phyloP scores from a whole-genome alignment of 148 eudicot genomes.

The Vaccinium vitisidaea region DNA sequence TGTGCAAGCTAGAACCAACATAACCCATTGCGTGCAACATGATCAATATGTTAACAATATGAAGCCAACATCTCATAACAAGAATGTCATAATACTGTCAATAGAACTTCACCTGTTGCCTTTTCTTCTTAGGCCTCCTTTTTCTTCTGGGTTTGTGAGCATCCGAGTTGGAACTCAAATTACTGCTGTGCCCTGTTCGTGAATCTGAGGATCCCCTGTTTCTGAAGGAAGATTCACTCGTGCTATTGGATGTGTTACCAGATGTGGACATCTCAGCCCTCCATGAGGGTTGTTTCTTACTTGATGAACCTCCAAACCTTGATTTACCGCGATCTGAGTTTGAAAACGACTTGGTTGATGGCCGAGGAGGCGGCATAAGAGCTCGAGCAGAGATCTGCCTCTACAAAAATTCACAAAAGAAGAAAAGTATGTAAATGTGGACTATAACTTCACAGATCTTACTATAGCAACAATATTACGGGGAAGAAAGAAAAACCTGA shows the following conservation, averaged over 20 bases:
- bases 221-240: slow-evolving; percentile 35
- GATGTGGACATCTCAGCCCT: slow-evolving; percentile 44
- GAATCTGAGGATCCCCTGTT: slow-evolving; percentile 48
- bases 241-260: slow-evolving; percentile 43
- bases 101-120: slow-evolving; percentile 37
- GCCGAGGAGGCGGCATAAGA: slow-evolving; percentile 88
- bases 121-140: slow-evolving; percentile 95
- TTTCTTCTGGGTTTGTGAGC: slow-evolving; percentile 78
- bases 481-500: slow-evolving; percentile 50
- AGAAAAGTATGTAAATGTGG: not conserved
- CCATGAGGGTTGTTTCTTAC: slow-evolving; percentile 38
- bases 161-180: slow-evolving; percentile 86
- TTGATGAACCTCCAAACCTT: slow-evolving; percentile 41
- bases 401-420: slow-evolving; percentile 28
- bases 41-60: not conserved
- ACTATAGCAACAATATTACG: not conserved
- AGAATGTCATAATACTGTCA: not conserved
- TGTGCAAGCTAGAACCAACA: not conserved
- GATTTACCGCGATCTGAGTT: slow-evolving; percentile 28
- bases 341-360: slow-evolving; percentile 41
- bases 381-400: slow-evolving; percentile 72
- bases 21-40: not conserved
- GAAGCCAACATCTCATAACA: no score
- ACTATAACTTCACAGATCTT: not conserved
- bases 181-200: slow-evolving; percentile 66